phyloP scores from a whole-genome alignment of 371 early-diverging fungal species.

The Lichtheimia ramosa region DNA sequence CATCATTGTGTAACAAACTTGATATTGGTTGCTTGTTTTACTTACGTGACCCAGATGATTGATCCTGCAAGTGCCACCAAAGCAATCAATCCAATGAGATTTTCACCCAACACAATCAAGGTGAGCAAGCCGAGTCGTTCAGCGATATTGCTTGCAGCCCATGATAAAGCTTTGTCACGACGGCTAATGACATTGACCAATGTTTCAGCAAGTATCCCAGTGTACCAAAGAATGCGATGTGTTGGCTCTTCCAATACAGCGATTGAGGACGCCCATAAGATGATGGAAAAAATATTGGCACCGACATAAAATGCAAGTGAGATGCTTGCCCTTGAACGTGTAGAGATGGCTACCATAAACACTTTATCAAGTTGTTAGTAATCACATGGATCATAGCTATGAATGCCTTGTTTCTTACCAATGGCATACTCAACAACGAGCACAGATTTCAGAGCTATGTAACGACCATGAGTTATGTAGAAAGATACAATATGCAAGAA shows the following conservation, averaged over 20 bases:
- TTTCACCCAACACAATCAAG: conserved; percentile 57
- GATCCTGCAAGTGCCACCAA: conserved; percentile 38
- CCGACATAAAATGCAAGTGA: conserved; percentile 40
- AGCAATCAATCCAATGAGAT: conserved; percentile 45
- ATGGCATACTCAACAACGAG: conserved; percentile 54
- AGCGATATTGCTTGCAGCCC: conserved; percentile 63
- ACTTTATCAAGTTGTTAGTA: conserved; percentile 16
- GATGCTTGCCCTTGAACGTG: conserved; percentile 44
- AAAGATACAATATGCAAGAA: conserved; percentile 1
- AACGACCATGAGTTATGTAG: not conserved
- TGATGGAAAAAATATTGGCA: conserved; percentile 52
- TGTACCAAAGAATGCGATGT: conserved; percentile 56
- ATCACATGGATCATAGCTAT: not conserved
- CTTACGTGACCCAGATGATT: conserved; percentile 28
- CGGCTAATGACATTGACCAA: conserved; percentile 50
- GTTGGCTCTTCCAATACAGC: conserved; percentile 36
- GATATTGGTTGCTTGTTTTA: not conserved
- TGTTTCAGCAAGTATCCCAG: conserved; percentile 46
- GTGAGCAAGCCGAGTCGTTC: conserved; percentile 59
- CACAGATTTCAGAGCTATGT: conserved; percentile 42
- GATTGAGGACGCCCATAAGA: conserved; percentile 52
- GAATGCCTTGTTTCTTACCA: conserved; percentile 29
- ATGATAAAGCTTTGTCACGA: conserved; percentile 50
- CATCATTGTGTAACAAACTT: not conserved
- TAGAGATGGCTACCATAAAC: conserved; percentile 37